Evolutionary conservation across 495 filamentous ascomycete genomes (phyloP).

Genomic region (Aspergillus indologenus): DNA sequence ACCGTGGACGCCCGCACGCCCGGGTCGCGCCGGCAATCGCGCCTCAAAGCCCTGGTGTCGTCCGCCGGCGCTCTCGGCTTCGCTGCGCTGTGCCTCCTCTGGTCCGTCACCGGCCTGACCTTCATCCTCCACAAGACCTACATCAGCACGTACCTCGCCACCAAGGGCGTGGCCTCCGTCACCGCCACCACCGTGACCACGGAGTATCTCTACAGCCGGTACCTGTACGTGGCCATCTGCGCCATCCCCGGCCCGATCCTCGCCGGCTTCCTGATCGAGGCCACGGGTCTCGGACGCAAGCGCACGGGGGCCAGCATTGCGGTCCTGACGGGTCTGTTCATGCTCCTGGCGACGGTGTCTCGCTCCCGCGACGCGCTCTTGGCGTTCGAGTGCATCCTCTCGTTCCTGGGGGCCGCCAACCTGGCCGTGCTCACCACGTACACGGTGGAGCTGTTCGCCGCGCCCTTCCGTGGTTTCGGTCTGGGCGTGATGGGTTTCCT

Average conservation of each 20-base stretch:
- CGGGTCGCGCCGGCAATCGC: conserved; percentile 11
- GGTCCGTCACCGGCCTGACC: conserved; percentile 16
- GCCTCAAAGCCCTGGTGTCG: conserved; percentile 4
- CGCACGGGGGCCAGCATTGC: conserved; percentile 51
- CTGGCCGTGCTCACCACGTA: conserved; percentile 55
- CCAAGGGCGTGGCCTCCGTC: conserved; percentile 57
- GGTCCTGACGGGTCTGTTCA: conserved; percentile 48
- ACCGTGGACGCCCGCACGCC: conserved; percentile 12
- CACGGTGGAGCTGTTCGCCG: conserved; percentile 56
- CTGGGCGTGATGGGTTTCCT: conserved; percentile 51
- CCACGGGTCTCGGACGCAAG: conserved; percentile 51
- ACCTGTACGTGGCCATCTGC: conserved; percentile 31
- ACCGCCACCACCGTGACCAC: conserved; percentile 22
- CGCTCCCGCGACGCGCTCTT: conserved; percentile 43
- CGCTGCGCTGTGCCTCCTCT: conserved; percentile 13
- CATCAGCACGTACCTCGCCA: conserved; percentile 35
- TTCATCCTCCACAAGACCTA: conserved; percentile 21
- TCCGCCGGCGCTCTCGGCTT: conserved; percentile 9
- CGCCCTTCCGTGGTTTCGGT: conserved; percentile 53
- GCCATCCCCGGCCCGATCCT: conserved; percentile 53
- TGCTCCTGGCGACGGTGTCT: conserved; percentile 50
- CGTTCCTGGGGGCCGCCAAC: conserved; percentile 55
- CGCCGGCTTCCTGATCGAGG: conserved; percentile 45
- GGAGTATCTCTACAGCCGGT: conserved; percentile 7
- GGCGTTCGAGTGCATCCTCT: conserved; percentile 44